Conservation (phyloP, 2,329 filamentous ascomycete genomes). For the Neonectria punicea region DNA sequence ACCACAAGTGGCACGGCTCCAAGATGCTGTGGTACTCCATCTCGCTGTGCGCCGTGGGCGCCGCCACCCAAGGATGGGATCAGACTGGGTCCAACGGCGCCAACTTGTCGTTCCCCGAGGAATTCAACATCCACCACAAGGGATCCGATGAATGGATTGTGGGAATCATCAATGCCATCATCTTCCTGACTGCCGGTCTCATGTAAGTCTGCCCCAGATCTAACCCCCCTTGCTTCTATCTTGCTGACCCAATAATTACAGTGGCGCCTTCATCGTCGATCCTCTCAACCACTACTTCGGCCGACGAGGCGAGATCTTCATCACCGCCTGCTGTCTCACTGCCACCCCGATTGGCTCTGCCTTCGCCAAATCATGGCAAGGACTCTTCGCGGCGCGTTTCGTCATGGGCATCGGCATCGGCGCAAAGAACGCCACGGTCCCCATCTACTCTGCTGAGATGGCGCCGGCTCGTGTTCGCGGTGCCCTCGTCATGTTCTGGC, state of each 20-base stretch:
- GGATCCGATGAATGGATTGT: conserved; percentile 58
- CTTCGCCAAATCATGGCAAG: conserved; percentile 72
- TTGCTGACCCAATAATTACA: conserved; percentile 11
- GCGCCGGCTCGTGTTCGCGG: conserved; percentile 73
- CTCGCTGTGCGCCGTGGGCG: conserved; percentile 64
- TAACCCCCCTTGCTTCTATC: not conserved
- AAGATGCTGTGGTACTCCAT: conserved; percentile 57
- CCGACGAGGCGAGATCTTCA: conserved; percentile 73
- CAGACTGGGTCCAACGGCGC: conserved; percentile 72
- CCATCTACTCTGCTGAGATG: conserved; percentile 79
- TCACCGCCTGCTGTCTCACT: conserved; percentile 59
- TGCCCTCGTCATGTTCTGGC: conserved; percentile 84
- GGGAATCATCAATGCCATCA: conserved; percentile 48
- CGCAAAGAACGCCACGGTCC: conserved; percentile 70
- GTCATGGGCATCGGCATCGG: conserved; percentile 76
- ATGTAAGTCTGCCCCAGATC: conserved; percentile 57
- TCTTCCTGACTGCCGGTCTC: conserved; percentile 60
- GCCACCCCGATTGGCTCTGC: conserved; percentile 54
- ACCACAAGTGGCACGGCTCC: conserved; percentile 69
- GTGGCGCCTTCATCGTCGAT: conserved; percentile 52
- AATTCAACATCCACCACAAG: conserved; percentile 48
- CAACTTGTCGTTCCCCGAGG: conserved; percentile 66
- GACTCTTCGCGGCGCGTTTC: conserved; percentile 73
- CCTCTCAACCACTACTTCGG: conserved; percentile 72
- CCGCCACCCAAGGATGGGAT: conserved; percentile 71